Evolutionary conservation across 2,329 filamentous ascomycete genomes (phyloP).

Genomic region (Bertia moriformis): DNA sequence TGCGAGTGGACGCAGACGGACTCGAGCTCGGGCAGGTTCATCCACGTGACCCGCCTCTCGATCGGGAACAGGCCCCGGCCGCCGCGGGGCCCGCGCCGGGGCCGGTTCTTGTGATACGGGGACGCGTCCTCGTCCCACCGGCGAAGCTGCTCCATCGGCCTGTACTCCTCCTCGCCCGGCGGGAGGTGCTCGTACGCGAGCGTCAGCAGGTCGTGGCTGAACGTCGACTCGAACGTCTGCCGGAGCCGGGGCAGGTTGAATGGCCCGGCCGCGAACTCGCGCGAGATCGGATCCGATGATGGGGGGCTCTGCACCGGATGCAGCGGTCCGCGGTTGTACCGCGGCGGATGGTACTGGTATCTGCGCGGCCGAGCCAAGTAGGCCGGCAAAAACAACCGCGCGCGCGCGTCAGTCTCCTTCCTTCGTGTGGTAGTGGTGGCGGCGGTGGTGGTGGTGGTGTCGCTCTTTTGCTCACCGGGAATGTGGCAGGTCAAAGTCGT

Average conservation of each 20-base stretch:
- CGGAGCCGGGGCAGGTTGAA: slow-evolving; percentile 77
- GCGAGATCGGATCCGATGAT: slow-evolving; percentile 72
- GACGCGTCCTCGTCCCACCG: slow-evolving; percentile 81
- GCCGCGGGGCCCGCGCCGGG: slow-evolving; percentile 71
- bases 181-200: slow-evolving; percentile 76
- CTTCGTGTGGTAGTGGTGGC: slow-evolving; percentile 7
- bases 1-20: slow-evolving; percentile 68
- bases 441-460: neutral
- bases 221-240: slow-evolving; percentile 77
- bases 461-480: neutral
- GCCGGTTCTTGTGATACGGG: slow-evolving; percentile 86
- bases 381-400: no score
- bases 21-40: slow-evolving; percentile 70
- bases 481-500: neutral
- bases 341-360: slow-evolving; percentile 88
- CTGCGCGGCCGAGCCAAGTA: slow-evolving; percentile 31
- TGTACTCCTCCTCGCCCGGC: slow-evolving; percentile 52
- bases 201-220: slow-evolving; percentile 76
- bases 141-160: slow-evolving; percentile 55
- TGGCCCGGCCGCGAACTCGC: slow-evolving; percentile 77
- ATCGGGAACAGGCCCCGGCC: slow-evolving; percentile 56
- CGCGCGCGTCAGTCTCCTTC: slow-evolving; percentile 4
- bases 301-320: slow-evolving; percentile 86
- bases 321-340: slow-evolving; percentile 84
- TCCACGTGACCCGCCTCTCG: slow-evolving; percentile 63